phyloP scores from a whole-genome alignment of 805 yeast genomes.

The Starmerella bombicola region DNA sequence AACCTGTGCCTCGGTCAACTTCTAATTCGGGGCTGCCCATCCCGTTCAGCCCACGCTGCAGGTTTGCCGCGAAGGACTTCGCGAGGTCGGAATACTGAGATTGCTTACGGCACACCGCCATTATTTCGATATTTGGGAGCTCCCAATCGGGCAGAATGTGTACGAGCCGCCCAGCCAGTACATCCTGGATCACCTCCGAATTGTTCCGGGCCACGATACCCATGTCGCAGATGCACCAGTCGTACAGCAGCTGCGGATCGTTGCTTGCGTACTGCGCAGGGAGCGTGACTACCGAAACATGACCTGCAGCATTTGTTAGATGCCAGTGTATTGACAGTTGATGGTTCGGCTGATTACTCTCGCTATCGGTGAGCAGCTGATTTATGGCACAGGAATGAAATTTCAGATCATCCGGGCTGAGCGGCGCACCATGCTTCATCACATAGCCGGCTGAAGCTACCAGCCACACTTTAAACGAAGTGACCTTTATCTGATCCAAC shows the following conservation, averaged over 20 bases:
- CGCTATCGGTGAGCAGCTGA: background rate
- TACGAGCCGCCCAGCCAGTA: background rate
- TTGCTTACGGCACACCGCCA: slow-evolving; percentile 1
- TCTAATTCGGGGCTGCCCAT: no score
- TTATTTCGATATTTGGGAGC: background rate
- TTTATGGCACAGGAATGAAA: background rate
- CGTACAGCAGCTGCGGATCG: background rate
- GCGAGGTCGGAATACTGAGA: background rate
- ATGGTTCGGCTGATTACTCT: background rate
- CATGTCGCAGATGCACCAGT: slow-evolving; percentile 1
- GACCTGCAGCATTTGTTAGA: background rate
- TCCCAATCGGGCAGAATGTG: slow-evolving; percentile 1
- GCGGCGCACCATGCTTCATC: background rate
- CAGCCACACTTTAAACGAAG: background rate
- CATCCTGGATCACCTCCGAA: background rate
- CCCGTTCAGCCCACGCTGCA: background rate
- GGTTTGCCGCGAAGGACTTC: background rate
- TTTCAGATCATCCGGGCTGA: background rate
- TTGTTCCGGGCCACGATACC: background rate
- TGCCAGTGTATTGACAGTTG: background rate
- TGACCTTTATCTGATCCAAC: background rate
- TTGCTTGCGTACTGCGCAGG: slow-evolving; percentile 1
- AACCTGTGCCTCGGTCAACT: no score
- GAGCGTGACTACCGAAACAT: background rate
- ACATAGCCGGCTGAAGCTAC: background rate